A percentile compares a stretch with the other conserved stretches of the same genome.
Evolutionary conservation across 208 protist genomes (phyloP).

Genomic region (Histomonas meleagridis): DNA sequence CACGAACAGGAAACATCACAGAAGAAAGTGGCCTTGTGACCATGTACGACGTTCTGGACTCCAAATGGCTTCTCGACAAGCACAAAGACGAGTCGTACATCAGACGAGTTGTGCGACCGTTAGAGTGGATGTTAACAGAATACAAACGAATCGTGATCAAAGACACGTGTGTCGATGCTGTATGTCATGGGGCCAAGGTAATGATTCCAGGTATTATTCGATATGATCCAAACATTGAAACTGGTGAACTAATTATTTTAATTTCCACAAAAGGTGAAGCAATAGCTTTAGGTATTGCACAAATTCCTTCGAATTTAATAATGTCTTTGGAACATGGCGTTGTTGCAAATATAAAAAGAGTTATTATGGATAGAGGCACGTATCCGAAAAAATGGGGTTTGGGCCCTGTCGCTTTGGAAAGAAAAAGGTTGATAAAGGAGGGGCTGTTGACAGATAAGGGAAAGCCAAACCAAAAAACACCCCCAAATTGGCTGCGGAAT

Average conservation of each 20-base stretch:
- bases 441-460: conserved; percentile 86
- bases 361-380: conserved; percentile 98
- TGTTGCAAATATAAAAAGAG: conserved; percentile 81
- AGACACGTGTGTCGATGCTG: conserved; percentile 65
- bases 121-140: conserved; percentile 86
- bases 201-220: conserved; percentile 94
- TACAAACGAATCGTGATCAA: conserved; percentile 98
- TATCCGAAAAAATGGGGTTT: conserved; percentile 95
- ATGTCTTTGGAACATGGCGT: conserved; percentile 87
- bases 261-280: conserved; percentile 99
- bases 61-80: conserved; percentile 87
- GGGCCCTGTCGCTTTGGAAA: conserved; percentile 70
- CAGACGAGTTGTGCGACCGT: conserved; percentile 82
- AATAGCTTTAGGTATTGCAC: conserved; percentile 86
- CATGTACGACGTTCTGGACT: conserved; percentile 98
- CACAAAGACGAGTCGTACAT: conserved; percentile 83
- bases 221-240: conserved; percentile 85
- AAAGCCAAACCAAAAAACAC: conserved; percentile 84
- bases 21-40: conserved; percentile 80
- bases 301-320: conserved; percentile 92
- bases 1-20: conserved; percentile 82
- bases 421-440: conserved; percentile 81
- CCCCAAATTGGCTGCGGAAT: conserved; percentile 82
- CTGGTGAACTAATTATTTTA: conserved; percentile 83
- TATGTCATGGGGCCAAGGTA: conserved; percentile 77